Conservation (phyloP, 148 eudicot genomes). For the Limonium bicolor region DNA sequence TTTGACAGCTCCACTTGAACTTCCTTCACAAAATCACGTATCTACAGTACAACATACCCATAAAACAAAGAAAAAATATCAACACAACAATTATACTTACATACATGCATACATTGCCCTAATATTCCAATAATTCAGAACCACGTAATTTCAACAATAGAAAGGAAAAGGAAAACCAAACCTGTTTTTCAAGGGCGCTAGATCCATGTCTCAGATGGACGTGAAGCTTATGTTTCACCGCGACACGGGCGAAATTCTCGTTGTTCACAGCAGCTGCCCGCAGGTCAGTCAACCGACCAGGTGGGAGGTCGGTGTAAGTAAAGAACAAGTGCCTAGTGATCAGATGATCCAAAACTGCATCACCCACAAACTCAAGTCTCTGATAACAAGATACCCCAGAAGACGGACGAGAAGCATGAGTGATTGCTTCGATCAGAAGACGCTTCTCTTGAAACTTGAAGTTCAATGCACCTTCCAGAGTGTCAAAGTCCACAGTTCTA, state of each 20-base stretch:
- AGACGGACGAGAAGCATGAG: conserved; percentile 99
- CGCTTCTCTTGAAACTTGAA: conserved; percentile 47
- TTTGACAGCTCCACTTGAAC: conserved; percentile 51
- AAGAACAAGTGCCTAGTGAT: conserved; percentile 89
- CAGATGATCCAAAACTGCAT: conserved; percentile 95
- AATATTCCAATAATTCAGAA: neutral
- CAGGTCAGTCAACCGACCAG: conserved; percentile 93
- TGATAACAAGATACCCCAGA: conserved; percentile 97
- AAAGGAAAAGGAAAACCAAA: conserved; percentile 6
- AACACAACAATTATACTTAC: neutral
- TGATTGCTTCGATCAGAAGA: conserved; percentile 76
- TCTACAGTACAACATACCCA: conserved; percentile 27
- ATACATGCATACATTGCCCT: neutral
- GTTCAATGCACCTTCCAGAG: conserved; percentile 59
- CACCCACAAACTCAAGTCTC: conserved; percentile 94
- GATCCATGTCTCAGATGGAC: conserved; percentile 90
- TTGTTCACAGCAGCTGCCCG: conserved; percentile 99
- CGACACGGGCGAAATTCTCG: conserved; percentile 96
- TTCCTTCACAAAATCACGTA: conserved; percentile 92
- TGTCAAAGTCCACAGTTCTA: conserved; percentile 56
- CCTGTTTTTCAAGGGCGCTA: conserved; percentile 95
- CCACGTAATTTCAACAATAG: neutral
- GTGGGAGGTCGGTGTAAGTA: conserved; percentile 84
- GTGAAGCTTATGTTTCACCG: conserved; percentile 85
- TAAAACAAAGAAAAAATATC: neutral